Evolutionary conservation across 352 stramenopile species (phyloP).

Genomic region (Blastocystis sp.): DNA sequence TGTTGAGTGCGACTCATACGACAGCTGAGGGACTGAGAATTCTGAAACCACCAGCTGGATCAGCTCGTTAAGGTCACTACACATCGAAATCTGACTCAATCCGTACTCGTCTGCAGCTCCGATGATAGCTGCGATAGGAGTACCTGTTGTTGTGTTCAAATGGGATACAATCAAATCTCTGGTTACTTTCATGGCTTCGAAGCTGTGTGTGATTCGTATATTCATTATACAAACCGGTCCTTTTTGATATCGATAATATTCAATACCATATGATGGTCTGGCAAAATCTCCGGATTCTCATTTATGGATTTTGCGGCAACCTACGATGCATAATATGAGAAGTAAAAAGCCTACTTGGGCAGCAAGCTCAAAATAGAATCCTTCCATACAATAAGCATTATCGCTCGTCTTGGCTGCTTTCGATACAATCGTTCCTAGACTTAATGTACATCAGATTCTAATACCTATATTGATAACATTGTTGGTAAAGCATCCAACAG

Average conservation of each 20-base stretch:
- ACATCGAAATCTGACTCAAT: neutral
- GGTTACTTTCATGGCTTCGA: neutral
- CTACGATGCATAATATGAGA: neutral
- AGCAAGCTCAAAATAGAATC: constrained; percentile 27
- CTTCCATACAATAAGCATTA: constrained; percentile 31
- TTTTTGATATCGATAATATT: constrained; percentile 14
- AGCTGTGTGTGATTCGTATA: neutral
- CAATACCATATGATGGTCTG: neutral
- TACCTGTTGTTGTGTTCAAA: neutral
- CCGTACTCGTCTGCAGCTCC: neutral
- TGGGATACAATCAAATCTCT: neutral
- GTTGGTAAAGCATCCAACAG: neutral
- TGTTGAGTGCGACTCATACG: constrained; percentile 35
- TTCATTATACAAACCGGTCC: neutral
- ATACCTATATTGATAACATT: neutral
- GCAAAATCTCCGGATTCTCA: neutral
- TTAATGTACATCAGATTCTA: neutral
- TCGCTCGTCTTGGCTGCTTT: neutral
- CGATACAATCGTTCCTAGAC: neutral
- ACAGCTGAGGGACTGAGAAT: neutral
- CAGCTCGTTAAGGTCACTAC: constrained; percentile 35
- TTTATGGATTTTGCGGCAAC: neutral
- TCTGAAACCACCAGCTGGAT: neutral
- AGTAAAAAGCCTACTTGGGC: neutral
- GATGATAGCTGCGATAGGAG: neutral